Conservation (phyloP, 1,139 yeast genomes). For the Blastobotrys niveus region DNA sequence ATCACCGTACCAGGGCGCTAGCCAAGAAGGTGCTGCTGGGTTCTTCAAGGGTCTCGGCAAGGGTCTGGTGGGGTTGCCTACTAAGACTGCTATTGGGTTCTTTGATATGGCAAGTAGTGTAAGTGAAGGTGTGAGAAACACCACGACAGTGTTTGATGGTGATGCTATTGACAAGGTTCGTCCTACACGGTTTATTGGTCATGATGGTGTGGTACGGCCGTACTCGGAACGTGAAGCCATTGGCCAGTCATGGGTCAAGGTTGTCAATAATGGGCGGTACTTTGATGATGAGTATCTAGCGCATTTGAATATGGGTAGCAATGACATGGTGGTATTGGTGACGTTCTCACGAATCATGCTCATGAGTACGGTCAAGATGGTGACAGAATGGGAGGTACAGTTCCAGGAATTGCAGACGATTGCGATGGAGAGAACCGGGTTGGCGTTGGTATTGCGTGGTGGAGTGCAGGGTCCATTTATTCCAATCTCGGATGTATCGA, state of each 20-base stretch:
- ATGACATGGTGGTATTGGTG: slow-evolving; percentile 66
- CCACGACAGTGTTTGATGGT: slow-evolving; percentile 85
- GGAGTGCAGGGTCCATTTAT: slow-evolving; percentile 66
- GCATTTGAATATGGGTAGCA: slow-evolving; percentile 62
- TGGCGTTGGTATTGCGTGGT: slow-evolving; percentile 57
- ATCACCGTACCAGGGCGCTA: slow-evolving; percentile 88
- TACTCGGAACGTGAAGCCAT: slow-evolving; percentile 82
- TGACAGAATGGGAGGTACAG: slow-evolving; percentile 58
- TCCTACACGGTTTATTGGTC: slow-evolving; percentile 68
- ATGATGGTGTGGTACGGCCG: slow-evolving; percentile 65
- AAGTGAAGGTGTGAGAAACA: slow-evolving; percentile 88
- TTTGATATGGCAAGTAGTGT: slow-evolving; percentile 90
- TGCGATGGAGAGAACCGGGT: slow-evolving; percentile 74
- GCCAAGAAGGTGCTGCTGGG: slow-evolving; percentile 79
- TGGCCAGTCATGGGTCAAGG: slow-evolving; percentile 89
- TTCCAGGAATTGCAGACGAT: slow-evolving; percentile 62
- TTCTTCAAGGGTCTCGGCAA: slow-evolving; percentile 90
- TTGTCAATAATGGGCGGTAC: slow-evolving; percentile 72
- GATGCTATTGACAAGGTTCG: slow-evolving; percentile 77
- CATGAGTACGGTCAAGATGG: slow-evolving; percentile 57
- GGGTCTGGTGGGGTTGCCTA: slow-evolving; percentile 91
- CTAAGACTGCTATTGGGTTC: slow-evolving; percentile 93
- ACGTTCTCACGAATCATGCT: slow-evolving; percentile 68
- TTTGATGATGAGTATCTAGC: slow-evolving; percentile 74
- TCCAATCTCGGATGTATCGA: slow-evolving; percentile 66